Conservation (phyloP, 371 early-diverging fungal species). For the Coelomomyces lativittatus region DNA sequence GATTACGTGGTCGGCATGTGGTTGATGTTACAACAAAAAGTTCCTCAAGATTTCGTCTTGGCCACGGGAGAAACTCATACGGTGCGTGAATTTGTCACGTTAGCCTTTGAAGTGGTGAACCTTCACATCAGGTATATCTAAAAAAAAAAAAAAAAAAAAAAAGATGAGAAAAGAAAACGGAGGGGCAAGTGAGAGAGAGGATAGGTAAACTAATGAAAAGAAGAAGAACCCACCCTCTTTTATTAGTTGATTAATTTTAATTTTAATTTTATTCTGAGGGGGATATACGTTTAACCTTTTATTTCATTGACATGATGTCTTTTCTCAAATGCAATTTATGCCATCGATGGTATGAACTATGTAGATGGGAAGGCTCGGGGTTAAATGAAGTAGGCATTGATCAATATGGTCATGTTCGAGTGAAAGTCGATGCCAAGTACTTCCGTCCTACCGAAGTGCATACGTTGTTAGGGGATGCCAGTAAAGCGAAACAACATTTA, state of each 20-base stretch:
- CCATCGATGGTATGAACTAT: too few relatives aligned
- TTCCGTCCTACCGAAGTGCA: slow-evolving; percentile 77
- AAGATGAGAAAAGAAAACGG: too few relatives aligned
- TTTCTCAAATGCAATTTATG: too few relatives aligned
- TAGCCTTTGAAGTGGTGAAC: slow-evolving; percentile 52
- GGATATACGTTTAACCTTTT: too few relatives aligned
- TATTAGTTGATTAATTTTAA: not conserved
- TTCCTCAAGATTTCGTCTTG: slow-evolving; percentile 60
- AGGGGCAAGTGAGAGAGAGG: too few relatives aligned
- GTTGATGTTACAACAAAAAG: slow-evolving; percentile 65
- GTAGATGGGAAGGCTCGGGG: slow-evolving; percentile 54
- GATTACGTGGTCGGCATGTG: slow-evolving; percentile 76
- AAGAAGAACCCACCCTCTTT: too few relatives aligned
- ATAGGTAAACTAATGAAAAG: too few relatives aligned
- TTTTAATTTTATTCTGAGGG: too few relatives aligned
- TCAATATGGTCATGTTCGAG: slow-evolving; percentile 46
- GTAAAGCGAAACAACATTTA: slow-evolving; percentile 49
- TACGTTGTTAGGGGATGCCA: slow-evolving; percentile 39
- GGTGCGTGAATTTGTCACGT: slow-evolving; percentile 63
- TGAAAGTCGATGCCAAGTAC: slow-evolving; percentile 55
- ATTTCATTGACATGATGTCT: not conserved
- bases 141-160: too few relatives aligned
- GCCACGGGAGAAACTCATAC: slow-evolving; percentile 71
- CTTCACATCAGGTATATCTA: slow-evolving; percentile 27
- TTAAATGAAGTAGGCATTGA: slow-evolving; percentile 52